These are phyloP conservation scores for Lecanicillium sp. DNA, from an alignment of 2,329 filamentous ascomycete species.

Conservation along the genomic window DNA sequence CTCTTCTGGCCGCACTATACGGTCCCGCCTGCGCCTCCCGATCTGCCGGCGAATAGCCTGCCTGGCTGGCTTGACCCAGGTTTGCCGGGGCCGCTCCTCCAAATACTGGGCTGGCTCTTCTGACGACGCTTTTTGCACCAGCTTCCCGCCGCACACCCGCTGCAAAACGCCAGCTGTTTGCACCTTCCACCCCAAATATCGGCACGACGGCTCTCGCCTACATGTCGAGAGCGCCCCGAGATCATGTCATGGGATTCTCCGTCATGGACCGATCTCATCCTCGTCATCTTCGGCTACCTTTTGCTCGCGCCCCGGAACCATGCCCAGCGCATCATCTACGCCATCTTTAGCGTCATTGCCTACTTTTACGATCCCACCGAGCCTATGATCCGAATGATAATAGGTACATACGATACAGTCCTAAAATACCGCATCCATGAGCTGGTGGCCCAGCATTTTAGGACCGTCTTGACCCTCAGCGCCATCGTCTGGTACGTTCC, in stretches of 20 bases:
- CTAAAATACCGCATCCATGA: slow-evolving; percentile 6
- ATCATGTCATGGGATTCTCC: slow-evolving; percentile 37
- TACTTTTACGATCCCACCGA: too few relatives aligned
- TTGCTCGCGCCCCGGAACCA: slow-evolving; percentile 25
- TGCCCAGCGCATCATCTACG: slow-evolving; percentile 22
- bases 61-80: not conserved
- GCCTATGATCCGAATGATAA: too few relatives aligned
- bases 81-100: slow-evolving; percentile 3
- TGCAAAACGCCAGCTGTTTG: not conserved
- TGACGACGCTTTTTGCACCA: slow-evolving; percentile 6
- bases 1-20: not conserved
- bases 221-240: slow-evolving; percentile 22
- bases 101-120: not conserved
- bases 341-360: slow-evolving; percentile 11
- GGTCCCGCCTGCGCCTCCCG: not conserved
- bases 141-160: not conserved
- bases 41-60: slow-evolving; percentile 7
- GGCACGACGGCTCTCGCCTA: slow-evolving; percentile 5
- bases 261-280: slow-evolving; percentile 31
- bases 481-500: slow-evolving; percentile 10
- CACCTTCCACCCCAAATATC: slow-evolving; percentile 1
- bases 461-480: slow-evolving; percentile 9
- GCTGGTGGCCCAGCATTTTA: slow-evolving; percentile 5
- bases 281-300: slow-evolving; percentile 29
- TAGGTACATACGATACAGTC: too few relatives aligned